A percentile compares a stretch with the other conserved stretches of the same genome.
phyloP scores from a whole-genome alignment of 2,329 filamentous ascomycete species.

The Sarocladium strictum region DNA sequence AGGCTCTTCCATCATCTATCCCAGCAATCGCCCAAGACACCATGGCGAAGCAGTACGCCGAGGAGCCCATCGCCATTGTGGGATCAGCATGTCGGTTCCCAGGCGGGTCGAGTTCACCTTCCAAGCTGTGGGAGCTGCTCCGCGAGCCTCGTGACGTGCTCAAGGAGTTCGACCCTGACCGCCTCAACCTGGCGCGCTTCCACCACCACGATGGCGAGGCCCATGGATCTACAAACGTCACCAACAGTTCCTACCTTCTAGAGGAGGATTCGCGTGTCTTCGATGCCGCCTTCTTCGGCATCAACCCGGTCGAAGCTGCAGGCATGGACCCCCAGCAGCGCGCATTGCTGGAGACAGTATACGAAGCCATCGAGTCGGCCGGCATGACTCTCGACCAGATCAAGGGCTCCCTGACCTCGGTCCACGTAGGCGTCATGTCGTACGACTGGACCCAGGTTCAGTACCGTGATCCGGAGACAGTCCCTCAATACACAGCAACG shows the following conservation, averaged over 20 bases:
- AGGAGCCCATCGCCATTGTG: conserved; percentile 18
- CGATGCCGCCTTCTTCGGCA: conserved; percentile 13
- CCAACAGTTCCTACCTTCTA: conserved; percentile 8
- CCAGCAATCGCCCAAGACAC: no score
- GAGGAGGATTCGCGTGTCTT: conserved; percentile 9
- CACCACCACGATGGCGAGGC: conserved; percentile 5
- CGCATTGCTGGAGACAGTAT: conserved; percentile 17
- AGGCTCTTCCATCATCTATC: no score
- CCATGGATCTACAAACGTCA: neutral
- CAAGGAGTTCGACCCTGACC: conserved; percentile 52
- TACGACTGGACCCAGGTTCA: conserved; percentile 7
- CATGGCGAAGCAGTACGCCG: no score
- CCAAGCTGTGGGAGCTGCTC: conserved; percentile 34
- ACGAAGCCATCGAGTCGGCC: conserved; percentile 17
- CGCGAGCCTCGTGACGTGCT: conserved; percentile 34
- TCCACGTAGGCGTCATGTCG: conserved; percentile 8
- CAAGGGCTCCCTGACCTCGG: conserved; percentile 8
- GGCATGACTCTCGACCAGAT: conserved; percentile 11
- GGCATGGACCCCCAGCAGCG: conserved; percentile 15
- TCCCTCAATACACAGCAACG: neutral
- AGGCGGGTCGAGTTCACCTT: conserved; percentile 13
- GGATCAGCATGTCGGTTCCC: conserved; percentile 18
- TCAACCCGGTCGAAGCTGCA: conserved; percentile 8
- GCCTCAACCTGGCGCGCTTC: conserved; percentile 7
- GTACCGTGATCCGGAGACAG: neutral